These are phyloP conservation scores for Solanum paucissectum DNA, from an alignment of 257 asterid genomes.

Conservation along the genomic window DNA sequence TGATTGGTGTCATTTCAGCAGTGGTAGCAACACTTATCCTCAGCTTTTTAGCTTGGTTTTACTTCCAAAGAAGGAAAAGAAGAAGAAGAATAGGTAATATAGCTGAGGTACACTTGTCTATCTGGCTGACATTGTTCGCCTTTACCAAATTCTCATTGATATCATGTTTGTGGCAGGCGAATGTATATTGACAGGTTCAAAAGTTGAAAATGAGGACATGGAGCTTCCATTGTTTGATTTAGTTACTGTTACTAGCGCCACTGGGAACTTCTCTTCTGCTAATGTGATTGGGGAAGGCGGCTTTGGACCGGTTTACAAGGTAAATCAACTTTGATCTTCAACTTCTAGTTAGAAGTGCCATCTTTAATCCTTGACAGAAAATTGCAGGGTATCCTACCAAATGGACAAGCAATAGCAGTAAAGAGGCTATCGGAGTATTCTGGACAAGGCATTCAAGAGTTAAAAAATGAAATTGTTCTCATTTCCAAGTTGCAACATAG, in stretches of 20 bases:
- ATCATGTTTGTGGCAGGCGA: background rate
- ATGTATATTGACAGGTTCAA: background rate
- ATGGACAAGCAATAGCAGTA: constrained; percentile 1
- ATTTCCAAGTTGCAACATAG: constrained; percentile 13
- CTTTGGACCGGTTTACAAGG: constrained; percentile 1
- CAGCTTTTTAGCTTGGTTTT: background rate
- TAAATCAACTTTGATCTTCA: background rate
- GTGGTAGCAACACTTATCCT: background rate
- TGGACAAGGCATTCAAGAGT: constrained; percentile 2
- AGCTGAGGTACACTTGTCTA: background rate
- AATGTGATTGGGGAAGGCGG: constrained; percentile 11
- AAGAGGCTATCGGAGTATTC: constrained; percentile 9
- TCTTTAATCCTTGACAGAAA: background rate
- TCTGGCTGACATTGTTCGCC: background rate
- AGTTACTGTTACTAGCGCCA: background rate
- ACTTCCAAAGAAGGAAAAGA: background rate
- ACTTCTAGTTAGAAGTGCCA: background rate
- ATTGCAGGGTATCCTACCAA: constrained; percentile 2
- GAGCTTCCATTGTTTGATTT: background rate
- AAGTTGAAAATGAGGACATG: background rate
- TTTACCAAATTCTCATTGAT: background rate
- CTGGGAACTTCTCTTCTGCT: background rate
- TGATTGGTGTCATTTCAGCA: background rate
- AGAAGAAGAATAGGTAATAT: background rate
- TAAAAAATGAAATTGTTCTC: background rate